A percentile compares a stretch with the other conserved stretches of the same genome.
Conservation (phyloP, 2,329 filamentous ascomycete genomes). For the Aspergillus jensenii region DNA sequence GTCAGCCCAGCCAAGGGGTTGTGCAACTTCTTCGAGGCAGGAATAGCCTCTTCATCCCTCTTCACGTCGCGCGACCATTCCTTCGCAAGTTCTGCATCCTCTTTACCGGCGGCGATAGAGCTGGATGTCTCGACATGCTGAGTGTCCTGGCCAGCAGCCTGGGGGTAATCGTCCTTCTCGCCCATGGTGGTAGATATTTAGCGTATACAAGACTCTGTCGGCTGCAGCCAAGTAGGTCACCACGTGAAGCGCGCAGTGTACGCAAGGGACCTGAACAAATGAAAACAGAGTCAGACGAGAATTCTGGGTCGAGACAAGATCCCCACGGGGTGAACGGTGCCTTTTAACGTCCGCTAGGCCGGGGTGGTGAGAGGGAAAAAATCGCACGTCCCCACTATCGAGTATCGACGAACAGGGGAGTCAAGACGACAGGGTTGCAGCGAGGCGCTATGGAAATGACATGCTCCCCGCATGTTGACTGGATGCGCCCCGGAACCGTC, state of each 20-base stretch:
- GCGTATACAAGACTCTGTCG: not conserved
- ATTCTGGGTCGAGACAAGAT: not conserved
- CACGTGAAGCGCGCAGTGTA: not conserved
- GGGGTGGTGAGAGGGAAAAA: not conserved
- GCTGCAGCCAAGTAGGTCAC: not conserved
- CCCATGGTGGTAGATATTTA: not conserved
- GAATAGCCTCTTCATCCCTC: not conserved
- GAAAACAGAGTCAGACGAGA: not conserved
- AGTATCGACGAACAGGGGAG: not conserved
- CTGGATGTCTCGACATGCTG: not conserved
- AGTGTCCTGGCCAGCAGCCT: not conserved
- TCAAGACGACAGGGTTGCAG: not conserved
- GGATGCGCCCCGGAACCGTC: not conserved
- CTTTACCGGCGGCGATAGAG: not conserved
- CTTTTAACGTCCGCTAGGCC: not conserved
- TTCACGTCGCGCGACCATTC: not conserved
- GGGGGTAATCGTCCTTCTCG: not conserved
- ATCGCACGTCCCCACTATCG: not conserved
- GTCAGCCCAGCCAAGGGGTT: slow-evolving; percentile 58
- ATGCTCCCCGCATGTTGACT: not conserved
- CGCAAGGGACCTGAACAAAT: not conserved
- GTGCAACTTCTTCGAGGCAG: slow-evolving; percentile 14
- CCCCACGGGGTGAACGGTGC: not conserved
- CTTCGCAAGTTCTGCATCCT: not conserved
- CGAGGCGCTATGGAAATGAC: not conserved